Conservation (phyloP, 139 green algal species). For the Gonium pectorale region DNA sequence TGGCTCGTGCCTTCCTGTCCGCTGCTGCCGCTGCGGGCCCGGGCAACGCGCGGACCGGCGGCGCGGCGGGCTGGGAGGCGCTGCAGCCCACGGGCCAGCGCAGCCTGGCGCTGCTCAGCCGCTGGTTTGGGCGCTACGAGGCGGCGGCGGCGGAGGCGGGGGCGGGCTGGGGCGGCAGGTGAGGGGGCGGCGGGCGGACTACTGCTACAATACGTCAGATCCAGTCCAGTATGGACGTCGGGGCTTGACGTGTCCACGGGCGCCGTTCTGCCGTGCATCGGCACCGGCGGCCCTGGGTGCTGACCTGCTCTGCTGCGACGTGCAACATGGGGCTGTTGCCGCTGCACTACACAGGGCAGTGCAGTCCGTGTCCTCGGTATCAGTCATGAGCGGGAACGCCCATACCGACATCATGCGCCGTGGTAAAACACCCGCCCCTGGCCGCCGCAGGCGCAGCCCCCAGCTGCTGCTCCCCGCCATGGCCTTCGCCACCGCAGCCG, state of each 20-base stretch:
- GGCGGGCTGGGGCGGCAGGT: background rate
- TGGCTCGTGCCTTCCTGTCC: background rate
- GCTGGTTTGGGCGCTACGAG: conserved; percentile 36
- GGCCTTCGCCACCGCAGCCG: conserved; percentile 1
- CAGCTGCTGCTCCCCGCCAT: conserved; percentile 32
- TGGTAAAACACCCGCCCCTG: too few relatives aligned
- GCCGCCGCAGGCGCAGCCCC: background rate
- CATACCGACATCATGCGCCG: too few relatives aligned
- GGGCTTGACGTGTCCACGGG: too few relatives aligned
- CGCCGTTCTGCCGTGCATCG: too few relatives aligned
- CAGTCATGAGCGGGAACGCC: too few relatives aligned
- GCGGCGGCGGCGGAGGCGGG: conserved; percentile 22
- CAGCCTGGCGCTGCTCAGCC: conserved; percentile 5
- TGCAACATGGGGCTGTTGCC: too few relatives aligned
- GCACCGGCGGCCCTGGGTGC: too few relatives aligned
- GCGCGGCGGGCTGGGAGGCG: conserved; percentile 19
- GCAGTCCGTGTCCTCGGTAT: too few relatives aligned
- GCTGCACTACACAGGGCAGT: too few relatives aligned
- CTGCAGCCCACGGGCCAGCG: conserved; percentile 1
- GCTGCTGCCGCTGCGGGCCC: background rate
- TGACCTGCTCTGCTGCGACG: too few relatives aligned
- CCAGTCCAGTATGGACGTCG: too few relatives aligned
- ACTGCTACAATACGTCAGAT: too few relatives aligned
- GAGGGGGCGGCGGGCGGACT: background rate
- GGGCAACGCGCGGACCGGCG: background rate